These are phyloP conservation scores for Brasilioporus rufonigricans DNA, from an alignment of 768 basidiomycete genomes.

Conservation along the genomic window DNA sequence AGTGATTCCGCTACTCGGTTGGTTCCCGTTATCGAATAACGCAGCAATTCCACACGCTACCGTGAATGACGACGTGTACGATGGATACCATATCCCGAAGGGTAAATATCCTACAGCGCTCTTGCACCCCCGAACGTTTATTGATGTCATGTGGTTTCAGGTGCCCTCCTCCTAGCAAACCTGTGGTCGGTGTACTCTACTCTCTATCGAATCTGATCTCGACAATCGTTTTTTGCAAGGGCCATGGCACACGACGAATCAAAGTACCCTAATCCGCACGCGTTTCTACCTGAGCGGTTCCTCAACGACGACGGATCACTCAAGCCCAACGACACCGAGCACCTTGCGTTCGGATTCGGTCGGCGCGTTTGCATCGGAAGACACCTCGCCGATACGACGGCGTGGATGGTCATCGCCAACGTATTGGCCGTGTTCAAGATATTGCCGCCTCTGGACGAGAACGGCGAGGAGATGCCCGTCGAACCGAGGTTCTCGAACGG, in stretches of 20 bases:
- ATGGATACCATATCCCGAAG: not conserved
- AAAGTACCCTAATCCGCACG: not conserved
- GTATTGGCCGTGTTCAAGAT: not conserved
- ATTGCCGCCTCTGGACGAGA: not conserved
- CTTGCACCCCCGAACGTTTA: not conserved
- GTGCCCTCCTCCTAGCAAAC: not conserved
- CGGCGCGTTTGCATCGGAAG: not conserved
- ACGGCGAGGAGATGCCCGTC: not conserved
- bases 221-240: too few species aligned
- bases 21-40: not conserved
- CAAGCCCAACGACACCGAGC: not conserved
- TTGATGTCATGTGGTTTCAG: not conserved
- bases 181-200: not conserved
- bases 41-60: not conserved
- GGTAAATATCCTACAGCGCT: not conserved
- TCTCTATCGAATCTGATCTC: too few species aligned
- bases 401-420: not conserved
- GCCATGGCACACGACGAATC: not conserved
- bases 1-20: not conserved
- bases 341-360: not conserved
- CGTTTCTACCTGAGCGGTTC: not conserved
- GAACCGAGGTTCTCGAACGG: too few species aligned
- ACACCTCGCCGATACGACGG: not conserved
- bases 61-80: not conserved
- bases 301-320: not conserved